Base-by-base conservation (phyloP, 1,284 basidiomycete species). In the Moniliella sp. region DNA sequence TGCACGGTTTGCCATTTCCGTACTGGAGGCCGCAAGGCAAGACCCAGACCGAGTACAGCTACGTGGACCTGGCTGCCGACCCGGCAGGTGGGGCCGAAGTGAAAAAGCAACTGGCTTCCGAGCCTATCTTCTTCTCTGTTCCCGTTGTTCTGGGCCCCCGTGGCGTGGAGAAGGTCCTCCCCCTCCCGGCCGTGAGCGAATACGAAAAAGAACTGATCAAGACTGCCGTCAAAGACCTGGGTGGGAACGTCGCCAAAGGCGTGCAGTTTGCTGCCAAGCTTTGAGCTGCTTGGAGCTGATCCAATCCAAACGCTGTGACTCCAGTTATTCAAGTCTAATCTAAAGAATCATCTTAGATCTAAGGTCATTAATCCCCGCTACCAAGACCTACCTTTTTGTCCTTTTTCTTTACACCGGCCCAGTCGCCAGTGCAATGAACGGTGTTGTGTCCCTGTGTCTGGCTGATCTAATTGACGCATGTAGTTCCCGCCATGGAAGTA, bases 21-120 rank as follows among this genome's bases (percentile, higher is more conserved):
- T 63, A 88, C 86, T 57, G 69, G 80, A 30, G 62, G 62, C 49
- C 75, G 76, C 47, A 5, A 16, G 15, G 21, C 28, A 75, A 74
- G 62, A 78, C 78, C 39, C 73, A 93, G 49, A 64, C 79, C 37
- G 72, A 75, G 23, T 84, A 84, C 18, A 76, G 73, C 41, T 93
- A 76, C 53, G 79, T 93, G 50, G 71, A 79, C 62, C 29, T 21
- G 29, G 21, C 29, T 21, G 13, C 21, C 29, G 73, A 81, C 47
- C 64, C 69, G 30, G 72, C 83, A n/a, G 55, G 55, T 26, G 45
- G 42, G 28, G 43, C 53, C 40, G 49, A 42, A 27, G 34, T 52
- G 25, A 43, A 39, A 26, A 35, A 33, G 14, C 40, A 45, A 27
- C 43, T 57, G 12, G 52, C 50, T 35, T 38, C 42, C 39, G 39